These are phyloP conservation scores for Chamaenerion angustifolium DNA, from an alignment of 345 rosid species.

Conservation along the genomic window DNA sequence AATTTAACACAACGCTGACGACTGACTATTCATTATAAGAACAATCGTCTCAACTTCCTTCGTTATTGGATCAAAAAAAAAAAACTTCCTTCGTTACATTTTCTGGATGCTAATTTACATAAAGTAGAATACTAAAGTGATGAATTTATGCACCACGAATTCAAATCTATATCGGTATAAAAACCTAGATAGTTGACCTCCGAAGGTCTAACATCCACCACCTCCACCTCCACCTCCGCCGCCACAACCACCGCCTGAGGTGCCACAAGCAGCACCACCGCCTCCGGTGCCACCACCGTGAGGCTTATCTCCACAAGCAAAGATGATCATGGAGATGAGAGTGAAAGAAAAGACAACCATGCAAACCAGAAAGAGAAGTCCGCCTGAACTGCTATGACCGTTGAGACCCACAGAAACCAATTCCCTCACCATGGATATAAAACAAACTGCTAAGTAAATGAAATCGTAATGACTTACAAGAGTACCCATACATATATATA, in stretches of 20 bases:
- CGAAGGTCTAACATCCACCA: background rate
- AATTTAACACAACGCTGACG: background rate
- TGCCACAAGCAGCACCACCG: background rate
- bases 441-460: too few relatives aligned
- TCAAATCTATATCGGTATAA: too few relatives aligned
- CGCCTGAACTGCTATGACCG: background rate
- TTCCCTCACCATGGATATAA: background rate
- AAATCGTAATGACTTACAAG: too few relatives aligned
- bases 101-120: background rate
- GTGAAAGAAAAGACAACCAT: slow-evolving; percentile 4
- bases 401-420: background rate
- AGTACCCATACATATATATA: too few relatives aligned
- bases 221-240: slow-evolving; percentile 1
- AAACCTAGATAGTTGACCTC: too few relatives aligned
- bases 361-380: slow-evolving; percentile 1
- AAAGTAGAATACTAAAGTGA: background rate
- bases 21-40: background rate
- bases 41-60: background rate
- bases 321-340: background rate
- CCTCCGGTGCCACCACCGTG: background rate
- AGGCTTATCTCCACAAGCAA: slow-evolving; percentile 10
- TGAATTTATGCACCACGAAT: too few relatives aligned
- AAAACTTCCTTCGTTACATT: too few relatives aligned
- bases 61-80: too few relatives aligned
- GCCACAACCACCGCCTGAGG: background rate